Base-by-base conservation (phyloP, 2,329 filamentous ascomycete species). In the Ophiostoma sp. region DNA sequence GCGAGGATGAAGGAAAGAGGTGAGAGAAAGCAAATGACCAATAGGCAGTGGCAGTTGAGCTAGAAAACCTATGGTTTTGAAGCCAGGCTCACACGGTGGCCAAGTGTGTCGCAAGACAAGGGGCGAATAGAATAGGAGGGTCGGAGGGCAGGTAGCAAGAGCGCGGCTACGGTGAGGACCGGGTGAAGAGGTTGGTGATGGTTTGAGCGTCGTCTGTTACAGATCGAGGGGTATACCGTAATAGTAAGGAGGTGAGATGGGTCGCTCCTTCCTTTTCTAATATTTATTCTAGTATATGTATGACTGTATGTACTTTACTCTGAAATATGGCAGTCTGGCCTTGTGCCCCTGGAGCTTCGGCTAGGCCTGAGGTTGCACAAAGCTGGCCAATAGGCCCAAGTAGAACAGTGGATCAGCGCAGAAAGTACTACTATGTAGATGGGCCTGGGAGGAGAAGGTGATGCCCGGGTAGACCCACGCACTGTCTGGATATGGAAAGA, bases 211-310 rank as follows among this genome's bases (percentile, higher is more conserved):
- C 35, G 62, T 39, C 35, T 65, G 62, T 65, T 39, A 65, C 62
- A 65, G 62, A 65, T 65, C 62, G 62, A 65, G 62, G 62, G 62
- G 62, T 65, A 41, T 39, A 39, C 36, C 36, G 36, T 39, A 64
- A 62, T 62, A 41, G 62, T 39, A 65, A 65, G 62, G 62, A 64
- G 60, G 62, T 65, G 7, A 15, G 62, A 65, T 65, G 62, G 62
- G 62, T 65, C 62, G 62, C 35, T 65, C 62, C 20, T 39, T 65
- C 35, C 62, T 39, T 20, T n/a, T 23, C 31, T 35, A 11, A 8
- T 23, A n/a, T 62, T 31, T 27, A 10, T 31, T 60, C 31, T 62
- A 60, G 54, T 60, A 27, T 11, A 3, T 31, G 27, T 31, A 31
- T 1, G 1, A 31, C 27, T 31, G 27, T 31, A 31, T 31, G 3